Percentiles rank a stretch among this genome's conserved stretches.
Conservation (phyloP, 1,139 yeast species). For the Geotrichum phurueaensis region DNA sequence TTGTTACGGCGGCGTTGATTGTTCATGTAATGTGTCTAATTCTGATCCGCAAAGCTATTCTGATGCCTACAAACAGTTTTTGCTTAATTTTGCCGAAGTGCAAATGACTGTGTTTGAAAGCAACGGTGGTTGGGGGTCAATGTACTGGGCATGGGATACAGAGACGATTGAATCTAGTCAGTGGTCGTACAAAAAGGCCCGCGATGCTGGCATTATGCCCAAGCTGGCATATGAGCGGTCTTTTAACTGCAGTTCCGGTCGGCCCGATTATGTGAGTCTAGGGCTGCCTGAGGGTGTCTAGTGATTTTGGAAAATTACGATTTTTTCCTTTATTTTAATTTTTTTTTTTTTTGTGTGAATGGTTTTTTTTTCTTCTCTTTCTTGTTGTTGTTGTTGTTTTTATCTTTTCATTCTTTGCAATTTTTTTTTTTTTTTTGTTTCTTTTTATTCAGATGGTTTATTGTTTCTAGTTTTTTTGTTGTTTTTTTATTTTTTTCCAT, state of each 20-base stretch:
- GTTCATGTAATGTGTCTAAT: constrained; percentile 31
- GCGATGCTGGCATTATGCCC: constrained; percentile 32
- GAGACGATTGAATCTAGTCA: constrained; percentile 32
- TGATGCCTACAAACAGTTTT: constrained; percentile 28
- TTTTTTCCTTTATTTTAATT: background rate
- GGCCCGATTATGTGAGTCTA: constrained; percentile 27
- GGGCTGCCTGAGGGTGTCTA: constrained; percentile 31
- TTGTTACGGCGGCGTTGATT: constrained; percentile 29
- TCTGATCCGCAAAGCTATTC: constrained; percentile 28
- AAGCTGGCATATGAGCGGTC: constrained; percentile 30
- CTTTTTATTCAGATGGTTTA: no score
- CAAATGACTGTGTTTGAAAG: constrained; percentile 35
- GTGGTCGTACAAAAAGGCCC: constrained; percentile 35
- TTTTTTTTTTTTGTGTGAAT: background rate
- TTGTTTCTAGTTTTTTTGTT: background rate
- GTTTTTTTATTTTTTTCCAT: background rate
- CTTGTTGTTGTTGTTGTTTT: background rate
- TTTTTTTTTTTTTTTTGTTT: background rate
- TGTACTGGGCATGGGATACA: constrained; percentile 38
- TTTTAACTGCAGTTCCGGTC: constrained; percentile 26
- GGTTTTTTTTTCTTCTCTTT: background rate
- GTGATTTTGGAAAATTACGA: background rate
- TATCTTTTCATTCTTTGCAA: background rate
- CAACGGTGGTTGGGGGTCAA: constrained; percentile 35
- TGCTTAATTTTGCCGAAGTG: constrained; percentile 32